phyloP scores from a whole-genome alignment of 2,329 filamentous ascomycete species.

The Penicillium glabrum region DNA sequence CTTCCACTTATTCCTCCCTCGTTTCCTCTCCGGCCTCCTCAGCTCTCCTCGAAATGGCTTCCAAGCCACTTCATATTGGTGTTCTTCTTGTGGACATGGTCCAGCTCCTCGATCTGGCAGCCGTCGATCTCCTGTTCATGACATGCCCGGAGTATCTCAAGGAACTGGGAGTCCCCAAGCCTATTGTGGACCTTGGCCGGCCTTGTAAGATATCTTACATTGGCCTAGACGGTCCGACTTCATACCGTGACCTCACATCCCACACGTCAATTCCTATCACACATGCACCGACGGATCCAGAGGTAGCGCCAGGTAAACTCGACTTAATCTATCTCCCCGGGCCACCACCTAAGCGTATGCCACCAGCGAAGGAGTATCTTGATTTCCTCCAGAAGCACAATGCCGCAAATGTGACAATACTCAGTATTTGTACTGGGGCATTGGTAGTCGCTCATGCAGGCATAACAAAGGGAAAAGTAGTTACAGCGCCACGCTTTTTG shows the following conservation, averaged over 20 bases:
- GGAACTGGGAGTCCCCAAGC: conserved; percentile 31
- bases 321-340: conserved; percentile 41
- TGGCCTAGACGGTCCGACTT: conserved; percentile 13
- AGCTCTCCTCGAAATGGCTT: conserved; percentile 3
- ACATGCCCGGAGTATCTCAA: conserved; percentile 27
- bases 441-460: conserved; percentile 24
- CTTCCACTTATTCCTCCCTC: no score
- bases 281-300: conserved; percentile 23
- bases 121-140: conserved; percentile 43
- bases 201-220: conserved; percentile 35
- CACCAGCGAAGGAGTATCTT: conserved; percentile 26
- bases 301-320: conserved; percentile 35
- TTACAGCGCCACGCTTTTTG: conserved; percentile 24
- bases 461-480: conserved; percentile 17
- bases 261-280: conserved; percentile 30
- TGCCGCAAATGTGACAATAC: conserved; percentile 22
- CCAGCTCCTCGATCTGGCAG: conserved; percentile 41
- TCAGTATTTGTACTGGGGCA: conserved; percentile 29
- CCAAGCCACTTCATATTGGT: conserved; percentile 25
- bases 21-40: neutral
- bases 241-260: conserved; percentile 24
- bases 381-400: conserved; percentile 36
- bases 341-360: conserved; percentile 30
- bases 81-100: conserved; percentile 37
- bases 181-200: conserved; percentile 26